phyloP scores from a whole-genome alignment of 2,329 filamentous ascomycete genomes.

The Colletotrichum sansevieriae region DNA sequence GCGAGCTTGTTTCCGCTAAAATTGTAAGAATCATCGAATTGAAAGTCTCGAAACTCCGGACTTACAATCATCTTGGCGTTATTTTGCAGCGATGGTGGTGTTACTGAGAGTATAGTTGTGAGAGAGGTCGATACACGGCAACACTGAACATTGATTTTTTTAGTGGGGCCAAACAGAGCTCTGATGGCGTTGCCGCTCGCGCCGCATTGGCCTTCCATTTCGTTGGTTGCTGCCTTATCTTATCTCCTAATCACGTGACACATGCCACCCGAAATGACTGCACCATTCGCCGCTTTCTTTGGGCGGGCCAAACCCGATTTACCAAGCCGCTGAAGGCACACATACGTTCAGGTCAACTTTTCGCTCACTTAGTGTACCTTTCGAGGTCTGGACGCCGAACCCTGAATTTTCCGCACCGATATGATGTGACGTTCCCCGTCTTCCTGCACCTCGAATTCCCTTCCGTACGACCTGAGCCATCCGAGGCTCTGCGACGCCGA shows the following conservation, averaged over 20 bases:
- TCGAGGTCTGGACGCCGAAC: constrained; percentile 23
- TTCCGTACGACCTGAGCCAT: constrained; percentile 42
- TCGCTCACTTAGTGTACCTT: constrained; percentile 25
- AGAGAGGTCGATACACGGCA: neutral
- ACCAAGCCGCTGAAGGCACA: constrained; percentile 24
- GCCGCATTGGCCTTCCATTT: no score
- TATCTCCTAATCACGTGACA: constrained; percentile 25
- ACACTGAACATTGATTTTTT: neutral
- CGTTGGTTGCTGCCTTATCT: neutral
- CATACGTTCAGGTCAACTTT: constrained; percentile 14
- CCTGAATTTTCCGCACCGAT: constrained; percentile 32
- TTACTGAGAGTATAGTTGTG: neutral
- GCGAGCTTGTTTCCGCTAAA: constrained; percentile 20
- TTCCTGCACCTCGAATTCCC: constrained; percentile 38
- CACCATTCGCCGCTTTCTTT: constrained; percentile 22
- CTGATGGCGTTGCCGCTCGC: no score
- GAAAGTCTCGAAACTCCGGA: rapidly evolving
- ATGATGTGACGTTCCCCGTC: constrained; percentile 42
- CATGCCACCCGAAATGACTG: constrained; percentile 25
- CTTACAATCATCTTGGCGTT: constrained; percentile 8
- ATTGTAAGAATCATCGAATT: neutral
- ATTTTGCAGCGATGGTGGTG: neutral
- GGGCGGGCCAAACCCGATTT: constrained; percentile 4
- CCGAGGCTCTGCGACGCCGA: constrained; percentile 42
- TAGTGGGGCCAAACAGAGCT: neutral